Evolutionary conservation across 1,284 basidiomycete genomes (phyloP).

Genomic region (Schizophyllum commune): DNA sequence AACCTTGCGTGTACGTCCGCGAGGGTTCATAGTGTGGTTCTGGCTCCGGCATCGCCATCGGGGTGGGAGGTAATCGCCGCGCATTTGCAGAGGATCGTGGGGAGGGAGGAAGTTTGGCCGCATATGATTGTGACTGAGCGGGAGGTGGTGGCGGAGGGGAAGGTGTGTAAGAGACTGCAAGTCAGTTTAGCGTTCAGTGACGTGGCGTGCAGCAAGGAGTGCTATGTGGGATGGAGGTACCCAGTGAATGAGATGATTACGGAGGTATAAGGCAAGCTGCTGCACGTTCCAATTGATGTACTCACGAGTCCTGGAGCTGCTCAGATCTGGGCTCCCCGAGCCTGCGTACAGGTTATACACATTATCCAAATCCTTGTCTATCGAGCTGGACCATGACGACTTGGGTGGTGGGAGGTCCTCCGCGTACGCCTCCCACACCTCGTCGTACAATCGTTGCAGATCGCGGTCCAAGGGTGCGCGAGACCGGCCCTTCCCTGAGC

Average conservation of each 20-base stretch:
- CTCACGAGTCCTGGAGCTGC: background rate
- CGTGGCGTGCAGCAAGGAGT: background rate
- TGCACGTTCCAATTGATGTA: background rate
- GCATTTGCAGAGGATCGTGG: background rate
- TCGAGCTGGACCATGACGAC: background rate
- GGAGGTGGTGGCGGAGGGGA: background rate
- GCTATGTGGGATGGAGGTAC: background rate
- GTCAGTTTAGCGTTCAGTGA: background rate
- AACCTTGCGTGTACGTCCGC: background rate
- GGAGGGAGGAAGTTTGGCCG: background rate
- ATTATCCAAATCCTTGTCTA: background rate
- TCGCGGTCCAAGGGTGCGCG: constrained; percentile 10
- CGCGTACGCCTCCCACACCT: constrained; percentile 12
- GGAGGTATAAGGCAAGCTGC: too few species aligned
- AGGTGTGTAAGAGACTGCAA: background rate
- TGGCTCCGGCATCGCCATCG: background rate
- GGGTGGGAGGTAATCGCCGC: background rate
- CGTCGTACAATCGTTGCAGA: constrained; percentile 11
- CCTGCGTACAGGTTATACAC: background rate
- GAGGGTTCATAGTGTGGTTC: background rate
- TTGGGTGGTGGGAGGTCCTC: constrained; percentile 5
- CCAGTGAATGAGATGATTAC: background rate
- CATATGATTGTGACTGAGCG: background rate
- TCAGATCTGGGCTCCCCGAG: background rate
- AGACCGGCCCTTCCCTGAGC: constrained; percentile 1